Base-by-base conservation (phyloP, 352 stramenopile genomes). In the Globisporangium yorkense region DNA sequence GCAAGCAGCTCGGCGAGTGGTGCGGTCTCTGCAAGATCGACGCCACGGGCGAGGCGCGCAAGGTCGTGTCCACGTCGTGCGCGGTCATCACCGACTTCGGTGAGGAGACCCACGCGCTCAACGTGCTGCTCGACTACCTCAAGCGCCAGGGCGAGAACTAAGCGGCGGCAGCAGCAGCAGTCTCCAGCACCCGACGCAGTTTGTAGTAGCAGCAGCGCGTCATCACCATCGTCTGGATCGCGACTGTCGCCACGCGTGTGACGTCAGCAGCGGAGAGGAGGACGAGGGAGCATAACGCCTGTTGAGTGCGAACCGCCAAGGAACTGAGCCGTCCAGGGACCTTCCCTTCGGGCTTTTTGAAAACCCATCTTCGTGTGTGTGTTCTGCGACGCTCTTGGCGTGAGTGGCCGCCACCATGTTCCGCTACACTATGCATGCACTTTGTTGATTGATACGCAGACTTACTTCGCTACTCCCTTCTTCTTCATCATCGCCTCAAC, bases 41-140 rank as follows among this genome's bases (percentile, higher is more conserved):
- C 79, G 78, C 77, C 56, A 87, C 98, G 59, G 97, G 97, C 53
- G 90, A 98, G 71, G 92, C 97, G 57, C 97, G 96, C 75, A 99
- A 99, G 93, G 97, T 98, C 56, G 97, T 99, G 35, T 97, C 94
- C 53, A 99, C 95, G 55, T 99, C 95, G 59, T 98, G 92, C 75
- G 95, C 95, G 61, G 97, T 99, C 65, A 97, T 99, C 71, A 99
- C 97, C 51, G 97, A 99, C 77, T 99, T 99, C 69, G 98, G 98
- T 77, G 97, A 99, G 86, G 97, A 99, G 74, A 98, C 92, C 45
- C 89, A 97, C 75, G 97, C 96, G 51, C 86, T 99, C 54, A 97
- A 97, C 66, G 91, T 99, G 54, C 90, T 99, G 48, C 84, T 99
- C 61, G 94, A 99, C 73, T 99, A 99, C 87, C 90, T 99, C 64